Base-by-base conservation (phyloP, 495 filamentous ascomycete species). In the Amniculicola lignicola region DNA sequence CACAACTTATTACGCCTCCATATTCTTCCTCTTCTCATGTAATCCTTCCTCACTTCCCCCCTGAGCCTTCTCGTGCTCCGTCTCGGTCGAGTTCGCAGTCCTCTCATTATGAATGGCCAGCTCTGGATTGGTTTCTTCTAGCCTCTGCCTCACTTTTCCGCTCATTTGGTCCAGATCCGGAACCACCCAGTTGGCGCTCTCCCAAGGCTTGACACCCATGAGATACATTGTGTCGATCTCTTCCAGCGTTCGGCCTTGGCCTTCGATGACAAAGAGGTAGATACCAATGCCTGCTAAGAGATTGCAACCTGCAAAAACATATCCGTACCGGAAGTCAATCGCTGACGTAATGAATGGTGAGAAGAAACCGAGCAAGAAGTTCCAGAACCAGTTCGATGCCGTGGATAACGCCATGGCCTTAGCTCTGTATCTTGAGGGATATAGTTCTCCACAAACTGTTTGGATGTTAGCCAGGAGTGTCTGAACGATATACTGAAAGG, bases 151-250 rank as follows among this genome's bases (percentile, higher is more conserved):
- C 16, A 33, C 39, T 29, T 54, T 46, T 25, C 14, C 39, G 12
- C 29, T 27, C 23, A 46, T 19, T 19, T 45, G 22, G 14, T 54
- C 39, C 11, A 54, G 51, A 22, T 11, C 9, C n/a, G 51, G 51
- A 10, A 54, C 14, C 16, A 38, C 31, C 84, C 84, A 89, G 57
- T 70, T 72, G 47, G 67, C 59, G 37, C 37, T 40, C 37, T 40
- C 37, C 37, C 37, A 40, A 9, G 48, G 84, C 65, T 77, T 78
- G 42, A 90, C 77, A 51, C 79, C 74, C 24, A 83, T 64, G 46
- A 89, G 72, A 60, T 92, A 94, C 88, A 94, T 92, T 23, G 84
- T 89, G 69, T 94, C 89, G 56, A 92, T 82, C 69, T 90, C 84
- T 75, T 90, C 87, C 36, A 92, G 77, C 29, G 79, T 82, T 29